phyloP scores from a whole-genome alignment of 2,329 filamentous ascomycete species.

The Rugonectria rugulosa region DNA sequence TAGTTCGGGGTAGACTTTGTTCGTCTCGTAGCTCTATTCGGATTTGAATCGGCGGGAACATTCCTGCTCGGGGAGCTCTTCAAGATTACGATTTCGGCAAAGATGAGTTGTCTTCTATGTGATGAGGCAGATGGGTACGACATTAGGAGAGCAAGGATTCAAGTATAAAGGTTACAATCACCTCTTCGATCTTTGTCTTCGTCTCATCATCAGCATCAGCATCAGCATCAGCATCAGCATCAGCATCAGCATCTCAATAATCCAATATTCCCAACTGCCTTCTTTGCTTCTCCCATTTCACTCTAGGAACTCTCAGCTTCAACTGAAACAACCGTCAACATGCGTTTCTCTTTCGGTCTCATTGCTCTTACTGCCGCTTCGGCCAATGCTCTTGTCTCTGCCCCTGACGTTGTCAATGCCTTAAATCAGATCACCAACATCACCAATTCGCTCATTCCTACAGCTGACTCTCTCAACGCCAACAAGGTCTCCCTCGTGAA shows the following conservation, averaged over 20 bases:
- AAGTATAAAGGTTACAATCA: neutral
- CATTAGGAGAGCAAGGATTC: neutral
- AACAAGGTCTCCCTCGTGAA: neutral
- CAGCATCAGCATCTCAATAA: neutral
- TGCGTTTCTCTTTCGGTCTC: conserved; percentile 6
- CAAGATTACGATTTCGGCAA: too few relatives aligned
- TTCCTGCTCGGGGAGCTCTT: too few relatives aligned
- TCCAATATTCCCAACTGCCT: neutral
- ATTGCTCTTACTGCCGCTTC: neutral
- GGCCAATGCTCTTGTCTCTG: neutral
- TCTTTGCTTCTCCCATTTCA: neutral
- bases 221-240: too few relatives aligned
- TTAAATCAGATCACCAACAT: neutral
- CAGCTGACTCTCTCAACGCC: neutral
- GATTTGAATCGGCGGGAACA: neutral
- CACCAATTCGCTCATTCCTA: neutral
- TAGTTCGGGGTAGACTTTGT: neutral
- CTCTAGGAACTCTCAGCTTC: neutral
- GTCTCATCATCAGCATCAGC: neutral
- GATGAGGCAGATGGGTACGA: neutral
- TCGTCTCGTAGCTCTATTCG: neutral
- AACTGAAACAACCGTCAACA: neutral
- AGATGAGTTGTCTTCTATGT: too few relatives aligned
- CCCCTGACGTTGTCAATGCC: neutral
- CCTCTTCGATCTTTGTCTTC: neutral